Percentiles rank a stretch among this genome's conserved stretches.
These are phyloP conservation scores for Colletotrichum cereale DNA, from an alignment of 2,329 filamentous ascomycete genomes.

Conservation along the genomic window DNA sequence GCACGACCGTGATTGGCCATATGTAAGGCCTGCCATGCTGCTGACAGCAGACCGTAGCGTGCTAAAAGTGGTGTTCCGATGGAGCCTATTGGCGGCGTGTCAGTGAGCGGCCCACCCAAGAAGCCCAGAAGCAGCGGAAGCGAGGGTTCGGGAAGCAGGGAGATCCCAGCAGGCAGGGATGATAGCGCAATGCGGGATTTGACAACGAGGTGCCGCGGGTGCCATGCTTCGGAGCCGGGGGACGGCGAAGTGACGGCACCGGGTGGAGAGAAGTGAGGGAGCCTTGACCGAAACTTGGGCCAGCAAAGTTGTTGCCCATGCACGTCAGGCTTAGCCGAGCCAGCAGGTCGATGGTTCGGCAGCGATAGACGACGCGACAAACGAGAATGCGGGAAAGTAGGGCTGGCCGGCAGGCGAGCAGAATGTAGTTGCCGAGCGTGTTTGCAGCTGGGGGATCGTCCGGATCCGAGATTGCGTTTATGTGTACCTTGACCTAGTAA, in stretches of 20 bases:
- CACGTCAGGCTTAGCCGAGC: slow-evolving; percentile 30
- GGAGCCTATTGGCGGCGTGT: slow-evolving; percentile 33
- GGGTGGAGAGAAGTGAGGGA: slow-evolving; percentile 28
- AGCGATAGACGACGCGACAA: neutral
- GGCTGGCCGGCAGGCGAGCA: neutral
- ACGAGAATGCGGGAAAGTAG: neutral
- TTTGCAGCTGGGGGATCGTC: neutral
- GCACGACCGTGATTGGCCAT: slow-evolving; percentile 15
- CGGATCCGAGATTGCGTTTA: neutral
- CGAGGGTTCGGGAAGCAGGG: slow-evolving; percentile 9
- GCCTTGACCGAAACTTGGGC: slow-evolving; percentile 24
- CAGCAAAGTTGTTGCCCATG: slow-evolving; percentile 10
- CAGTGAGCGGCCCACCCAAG: slow-evolving; percentile 8
- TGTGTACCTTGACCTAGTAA: neutral
- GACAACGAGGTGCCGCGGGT: slow-evolving; percentile 30
- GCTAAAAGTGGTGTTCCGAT: slow-evolving; percentile 33
- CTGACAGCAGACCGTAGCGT: slow-evolving; percentile 32
- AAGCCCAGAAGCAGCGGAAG: slow-evolving; percentile 12
- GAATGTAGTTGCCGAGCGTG: neutral
- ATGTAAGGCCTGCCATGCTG: slow-evolving; percentile 4
- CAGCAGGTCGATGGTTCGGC: slow-evolving; percentile 16
- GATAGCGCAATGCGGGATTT: slow-evolving; percentile 40
- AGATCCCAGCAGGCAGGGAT: slow-evolving; percentile 32
- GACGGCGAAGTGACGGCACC: neutral
- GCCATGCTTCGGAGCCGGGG: slow-evolving; percentile 24